Evolutionary conservation across 2,329 filamentous ascomycete species (phyloP).

Genomic region (Trichothecium roseum): DNA sequence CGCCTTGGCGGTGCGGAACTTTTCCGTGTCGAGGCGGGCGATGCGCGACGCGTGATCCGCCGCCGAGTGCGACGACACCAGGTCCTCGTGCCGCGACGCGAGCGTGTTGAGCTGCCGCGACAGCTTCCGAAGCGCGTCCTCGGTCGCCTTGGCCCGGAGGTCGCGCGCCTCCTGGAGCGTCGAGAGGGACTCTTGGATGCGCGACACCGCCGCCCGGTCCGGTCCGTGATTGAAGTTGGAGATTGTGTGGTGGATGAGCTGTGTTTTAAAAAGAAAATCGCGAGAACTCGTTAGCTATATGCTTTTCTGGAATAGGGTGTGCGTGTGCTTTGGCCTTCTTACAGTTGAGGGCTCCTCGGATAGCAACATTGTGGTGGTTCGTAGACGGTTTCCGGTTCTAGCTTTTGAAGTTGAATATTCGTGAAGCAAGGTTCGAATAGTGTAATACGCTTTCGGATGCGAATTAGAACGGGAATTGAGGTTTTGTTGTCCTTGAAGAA

Average conservation of each 20-base stretch:
- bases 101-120: conserved; percentile 67
- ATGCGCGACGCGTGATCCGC: conserved; percentile 76
- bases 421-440: too few species aligned
- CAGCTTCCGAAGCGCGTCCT: conserved; percentile 58
- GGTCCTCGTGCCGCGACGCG: conserved; percentile 66
- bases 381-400: too few species aligned
- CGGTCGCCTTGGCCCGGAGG: conserved; percentile 61
- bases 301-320: not conserved
- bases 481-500: too few species aligned
- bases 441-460: too few species aligned
- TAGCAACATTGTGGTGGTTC: conserved; percentile 64
- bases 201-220: conserved; percentile 74
- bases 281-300: conserved; percentile 2
- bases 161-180: conserved; percentile 79
- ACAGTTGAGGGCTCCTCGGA: conserved; percentile 86
- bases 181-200: conserved; percentile 73
- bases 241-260: conserved; percentile 88
- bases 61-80: conserved; percentile 63
- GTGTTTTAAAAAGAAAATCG: too few species aligned
- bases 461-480: too few species aligned
- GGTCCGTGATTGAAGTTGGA: conserved; percentile 90
- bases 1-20: conserved; percentile 89
- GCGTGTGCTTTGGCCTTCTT: conserved; percentile 20
- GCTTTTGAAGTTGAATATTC: too few species aligned
- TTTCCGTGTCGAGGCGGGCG: conserved; percentile 78